Base-by-base conservation (phyloP, 148 eudicot genomes). In the Agrostemma githago region DNA sequence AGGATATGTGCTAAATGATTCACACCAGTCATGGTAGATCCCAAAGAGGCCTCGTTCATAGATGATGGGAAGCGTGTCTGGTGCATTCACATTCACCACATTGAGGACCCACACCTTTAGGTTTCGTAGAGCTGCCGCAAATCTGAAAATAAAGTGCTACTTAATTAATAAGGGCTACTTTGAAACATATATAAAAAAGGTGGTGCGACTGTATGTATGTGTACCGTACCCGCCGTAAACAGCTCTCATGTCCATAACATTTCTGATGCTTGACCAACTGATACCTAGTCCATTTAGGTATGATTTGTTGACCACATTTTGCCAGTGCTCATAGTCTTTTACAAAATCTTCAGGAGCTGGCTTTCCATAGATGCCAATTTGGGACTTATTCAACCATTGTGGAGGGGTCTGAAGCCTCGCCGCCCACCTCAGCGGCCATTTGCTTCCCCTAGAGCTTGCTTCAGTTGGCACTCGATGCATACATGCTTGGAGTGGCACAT, bases 1-100 rank as follows among this genome's bases (percentile, higher is more conserved):
- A 14, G 98, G 98, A 66, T 93, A 93, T 6, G 98, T 86, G 82
- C 91, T 93, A 81, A 93, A 93, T 15, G 96, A 90, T 83, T 93
- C 98, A 78, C 98, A 90, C 98, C 96, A 93, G 62, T 93, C 98
- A 56, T 93, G 98, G 72, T 93, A 93, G 67, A 93, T 91, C 7
- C 98, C 98, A 20, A 93, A 85, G 34, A 93, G 89, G 16, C 98
- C 98, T 66, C 98, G 74, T 67, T 93, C 98, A 66, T 79, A 93
- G 73, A 93, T 93, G 70, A 91, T 85, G 12, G 98, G 94, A 48
- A 93, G 89, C 44, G 98, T 93, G 76, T 93, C 98, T 5, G 96
- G 94, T 42, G 94, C 77, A 72, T 89, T 86, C 58, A 87, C 81
- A 72, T 86, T 89, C 68, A 93, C 98, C 5, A 93, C 98, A 64